Base-by-base conservation (phyloP, 164 flowering plant species). In the Aristolochia fimbriata region DNA sequence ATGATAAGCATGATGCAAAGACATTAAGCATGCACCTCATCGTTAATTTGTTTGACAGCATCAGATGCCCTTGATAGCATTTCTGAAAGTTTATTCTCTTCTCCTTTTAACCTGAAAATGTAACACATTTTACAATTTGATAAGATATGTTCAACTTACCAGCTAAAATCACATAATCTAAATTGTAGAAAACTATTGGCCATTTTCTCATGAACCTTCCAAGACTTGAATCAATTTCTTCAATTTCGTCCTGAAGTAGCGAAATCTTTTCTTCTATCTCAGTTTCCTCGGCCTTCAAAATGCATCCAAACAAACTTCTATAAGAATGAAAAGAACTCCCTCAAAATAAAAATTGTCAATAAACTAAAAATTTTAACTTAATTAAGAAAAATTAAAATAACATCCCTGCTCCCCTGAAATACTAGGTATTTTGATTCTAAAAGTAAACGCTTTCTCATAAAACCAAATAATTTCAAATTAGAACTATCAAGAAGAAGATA, bases 221-320 rank as follows among this genome's bases (percentile, higher is more conserved):
- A 62, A 74, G 63, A 55, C 17, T 60, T 20, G 62, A 51, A 61
- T 76, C 65, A 46, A 80, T 85, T n/a, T 65, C 64, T 67, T 82
- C 81, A 67, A 87, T 57, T 56, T 80, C 81, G 55, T 70, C 58
- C 61, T 78, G 74, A 51, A 88, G 82, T 60, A 55, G 72, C 66
- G 68, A 81, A 31, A 85, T 64, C 37, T 62, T 73, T 65, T 75
- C 87, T 70, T 83, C 83, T 60, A 79, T 73, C 70, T 83, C 84
- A 56, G 60, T 71, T 71, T 85, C 86, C 73, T 87, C 91, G 63
- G 86, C 88, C 98, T 91, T 66, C 43, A 37, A 37, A 37, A 10
- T 31, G 7, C 50, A 33, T 51, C 17, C 19, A 30, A 56, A 37
- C 37, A 43, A 45, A 22, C 19, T 15, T 41, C 6, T 37, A 37